These are phyloP conservation scores for Moesziomyces parantarcticus DNA, from an alignment of 1,284 basidiomycete species.

Conservation along the genomic window DNA sequence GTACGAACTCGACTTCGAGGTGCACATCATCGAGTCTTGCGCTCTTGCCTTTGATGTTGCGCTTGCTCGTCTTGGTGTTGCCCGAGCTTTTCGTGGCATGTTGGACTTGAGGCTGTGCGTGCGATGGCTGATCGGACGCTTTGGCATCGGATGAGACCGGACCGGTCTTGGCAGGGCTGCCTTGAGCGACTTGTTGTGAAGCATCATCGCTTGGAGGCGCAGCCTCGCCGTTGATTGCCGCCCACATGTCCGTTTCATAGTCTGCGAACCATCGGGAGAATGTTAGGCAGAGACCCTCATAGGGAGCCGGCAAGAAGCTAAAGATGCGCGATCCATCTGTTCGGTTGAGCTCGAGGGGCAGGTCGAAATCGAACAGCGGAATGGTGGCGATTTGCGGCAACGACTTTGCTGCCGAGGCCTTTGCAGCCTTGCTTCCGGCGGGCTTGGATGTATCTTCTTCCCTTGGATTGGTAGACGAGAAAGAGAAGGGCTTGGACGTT, in stretches of 20 bases:
- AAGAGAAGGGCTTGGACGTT: background rate
- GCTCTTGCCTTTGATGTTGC: background rate
- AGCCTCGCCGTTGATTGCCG: too few relatives aligned
- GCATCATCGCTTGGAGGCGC: too few relatives aligned
- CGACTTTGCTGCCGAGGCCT: background rate
- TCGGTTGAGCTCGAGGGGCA: slow-evolving; percentile 28
- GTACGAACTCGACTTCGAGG: slow-evolving; percentile 40
- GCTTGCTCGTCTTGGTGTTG: slow-evolving; percentile 9
- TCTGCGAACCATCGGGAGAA: slow-evolving; percentile 23
- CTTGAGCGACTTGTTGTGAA: background rate
- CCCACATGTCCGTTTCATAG: too few relatives aligned
- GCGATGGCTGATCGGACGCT: background rate
- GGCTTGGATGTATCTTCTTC: background rate
- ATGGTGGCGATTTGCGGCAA: slow-evolving; percentile 21
- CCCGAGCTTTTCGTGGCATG: slow-evolving; percentile 2
- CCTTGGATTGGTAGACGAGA: slow-evolving; percentile 1
- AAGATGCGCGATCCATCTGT: slow-evolving; percentile 11
- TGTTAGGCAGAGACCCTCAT: slow-evolving; percentile 6
- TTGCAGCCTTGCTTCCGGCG: background rate
- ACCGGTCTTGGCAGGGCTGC: too few relatives aligned
- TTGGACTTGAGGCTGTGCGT: background rate
- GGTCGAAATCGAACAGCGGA: slow-evolving; percentile 41
- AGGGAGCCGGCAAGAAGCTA: slow-evolving; percentile 30
- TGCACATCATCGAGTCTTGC: slow-evolving; percentile 16
- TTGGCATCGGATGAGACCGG: background rate